Evolutionary conservation across 2,329 filamentous ascomycete genomes (phyloP), one percentile per base, ranked within the genome.

Genomic region (Colletotrichum tamarilloi): DNA sequence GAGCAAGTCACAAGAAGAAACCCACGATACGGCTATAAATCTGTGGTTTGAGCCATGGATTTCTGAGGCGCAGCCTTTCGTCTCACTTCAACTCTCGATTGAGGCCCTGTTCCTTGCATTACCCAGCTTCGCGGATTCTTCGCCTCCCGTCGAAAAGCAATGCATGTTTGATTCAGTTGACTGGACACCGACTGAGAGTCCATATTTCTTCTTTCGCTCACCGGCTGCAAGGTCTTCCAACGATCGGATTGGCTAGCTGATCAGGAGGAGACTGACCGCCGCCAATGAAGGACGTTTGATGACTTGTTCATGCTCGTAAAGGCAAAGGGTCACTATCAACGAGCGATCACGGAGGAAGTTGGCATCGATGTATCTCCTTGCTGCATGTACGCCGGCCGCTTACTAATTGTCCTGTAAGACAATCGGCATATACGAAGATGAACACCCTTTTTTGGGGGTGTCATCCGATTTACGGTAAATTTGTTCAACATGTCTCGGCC

Each of bases 161-260:
- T 30, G 28, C 32, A n/a, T 2, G 16, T n/a, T 22, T 12, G 24
- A 7, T 42, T 11, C 49, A 42, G 62, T 56, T 26, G 38, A 19
- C 58, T 38, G 35, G 35, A 28, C 35, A 59, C 22, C 35, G 53
- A 55, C 35, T 22, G 12, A n/a, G 26, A 38, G 30, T 12, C 32
- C 24, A 67, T 30, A 30, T 67, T 67, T 67, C 53, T 59, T 67
- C 26, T 59, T 65, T 26, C 22, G 11, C 28, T 67, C 63, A 67
- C 63, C 63, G 63, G 30, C n/a, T 57, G 26, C 63, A 58, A 49
- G 63, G 53, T 32, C 22, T 42, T 35, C 26, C 26, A 49, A 49
- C 42, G 42, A 49, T 49, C 19, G 19, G 22, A 38, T 53, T 30
- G 22, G 53, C 46, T 38, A 30, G n/a, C 62, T 9, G 19, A 19